Evolutionary conservation across 225 moss, liverwort and hornwort genomes (phyloP).

Genomic region (Rhytidiadelphus loreus): DNA sequence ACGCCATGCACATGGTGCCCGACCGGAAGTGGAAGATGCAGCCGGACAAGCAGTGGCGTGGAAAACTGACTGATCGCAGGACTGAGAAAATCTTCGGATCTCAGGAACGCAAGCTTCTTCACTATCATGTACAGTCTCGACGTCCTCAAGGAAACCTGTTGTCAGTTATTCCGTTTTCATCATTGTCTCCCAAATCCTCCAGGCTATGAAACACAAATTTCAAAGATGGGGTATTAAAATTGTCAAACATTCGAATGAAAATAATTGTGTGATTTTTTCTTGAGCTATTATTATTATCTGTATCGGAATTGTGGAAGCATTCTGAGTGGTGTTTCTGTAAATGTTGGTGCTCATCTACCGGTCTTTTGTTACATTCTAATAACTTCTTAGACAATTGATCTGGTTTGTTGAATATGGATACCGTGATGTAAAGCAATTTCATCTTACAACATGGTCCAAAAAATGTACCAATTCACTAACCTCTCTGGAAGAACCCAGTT

Average conservation of each 20-base stretch:
- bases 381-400: not conserved
- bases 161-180: constrained; percentile 7
- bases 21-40: constrained; percentile 72
- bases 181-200: not conserved
- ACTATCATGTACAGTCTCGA: constrained; percentile 54
- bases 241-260: not conserved
- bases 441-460: not conserved
- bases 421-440: not conserved
- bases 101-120: constrained; percentile 63
- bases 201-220: not conserved
- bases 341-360: not conserved
- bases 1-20: constrained; percentile 55
- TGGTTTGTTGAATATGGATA: not conserved
- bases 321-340: not conserved
- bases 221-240: not conserved
- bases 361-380: not conserved
- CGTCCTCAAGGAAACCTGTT: not conserved
- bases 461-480: not conserved
- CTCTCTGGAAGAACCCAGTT: not conserved
- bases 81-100: constrained; percentile 45
- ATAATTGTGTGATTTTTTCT: not conserved
- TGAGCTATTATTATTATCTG: not conserved
- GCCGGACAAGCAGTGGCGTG: constrained; percentile 21
- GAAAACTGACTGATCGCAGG: not conserved
- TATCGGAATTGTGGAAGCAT: not conserved